phyloP scores from a whole-genome alignment of 345 rosid genomes.

The Turritis glabra region DNA sequence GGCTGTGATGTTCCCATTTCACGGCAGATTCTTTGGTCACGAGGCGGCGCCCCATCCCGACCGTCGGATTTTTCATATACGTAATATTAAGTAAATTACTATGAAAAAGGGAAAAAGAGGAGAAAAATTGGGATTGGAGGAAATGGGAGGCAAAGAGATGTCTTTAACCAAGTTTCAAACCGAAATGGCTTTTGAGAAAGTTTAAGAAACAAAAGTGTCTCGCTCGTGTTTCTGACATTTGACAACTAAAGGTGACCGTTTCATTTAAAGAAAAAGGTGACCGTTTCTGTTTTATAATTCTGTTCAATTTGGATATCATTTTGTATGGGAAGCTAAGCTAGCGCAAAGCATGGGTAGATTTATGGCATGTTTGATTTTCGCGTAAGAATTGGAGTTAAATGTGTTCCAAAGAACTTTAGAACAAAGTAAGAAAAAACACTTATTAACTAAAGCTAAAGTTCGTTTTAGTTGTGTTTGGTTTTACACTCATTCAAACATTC shows the following conservation, averaged over 20 bases:
- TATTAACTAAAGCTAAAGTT: too few relatives aligned
- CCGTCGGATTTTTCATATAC: neutral
- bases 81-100: neutral
- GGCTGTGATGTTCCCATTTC: conserved; percentile 36
- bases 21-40: conserved; percentile 33
- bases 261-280: conserved; percentile 4
- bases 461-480: too few relatives aligned
- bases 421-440: too few relatives aligned
- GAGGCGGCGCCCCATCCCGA: conserved; percentile 19
- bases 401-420: too few relatives aligned
- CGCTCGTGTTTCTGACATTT: conserved; percentile 33
- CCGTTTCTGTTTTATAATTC: conserved; percentile 22
- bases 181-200: conserved; percentile 33
- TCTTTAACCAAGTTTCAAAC: conserved; percentile 20
- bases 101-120: neutral
- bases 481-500: neutral
- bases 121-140: conserved; percentile 35
- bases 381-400: neutral
- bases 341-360: conserved; percentile 17
- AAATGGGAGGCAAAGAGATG: conserved; percentile 33
- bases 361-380: neutral
- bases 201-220: conserved; percentile 28
- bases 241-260: conserved; percentile 26
- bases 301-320: conserved; percentile 16
- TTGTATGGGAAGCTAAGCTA: conserved; percentile 22